phyloP scores from a whole-genome alignment of 2,329 filamentous ascomycete genomes.

The Colletotrichum endophyticum region DNA sequence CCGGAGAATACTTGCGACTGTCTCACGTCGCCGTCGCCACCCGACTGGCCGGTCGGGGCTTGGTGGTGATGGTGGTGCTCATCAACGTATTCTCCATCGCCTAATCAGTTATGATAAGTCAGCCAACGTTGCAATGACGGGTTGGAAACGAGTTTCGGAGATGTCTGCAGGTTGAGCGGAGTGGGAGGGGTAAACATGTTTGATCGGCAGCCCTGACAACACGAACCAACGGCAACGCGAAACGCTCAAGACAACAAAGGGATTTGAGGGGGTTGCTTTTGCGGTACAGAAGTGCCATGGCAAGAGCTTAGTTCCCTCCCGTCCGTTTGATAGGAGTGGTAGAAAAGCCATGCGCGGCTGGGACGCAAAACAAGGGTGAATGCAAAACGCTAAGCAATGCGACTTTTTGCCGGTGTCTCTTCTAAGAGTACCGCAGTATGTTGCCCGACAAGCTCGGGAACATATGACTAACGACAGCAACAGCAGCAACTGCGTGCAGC shows the following conservation, averaged over 20 bases:
- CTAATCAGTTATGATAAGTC: conserved; percentile 41
- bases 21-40: conserved; percentile 68
- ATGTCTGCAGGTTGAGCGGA: conserved; percentile 11
- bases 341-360: conserved; percentile 13
- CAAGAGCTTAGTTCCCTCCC: background rate
- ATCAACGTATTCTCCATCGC: conserved; percentile 66
- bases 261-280: conserved; percentile 1
- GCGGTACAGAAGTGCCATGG: conserved; percentile 11
- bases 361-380: conserved; percentile 21
- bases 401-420: conserved; percentile 24
- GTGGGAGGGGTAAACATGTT: conserved; percentile 18
- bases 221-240: conserved; percentile 11
- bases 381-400: conserved; percentile 23
- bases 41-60: conserved; percentile 57
- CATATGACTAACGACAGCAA: conserved; percentile 26
- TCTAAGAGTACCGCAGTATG: conserved; percentile 16
- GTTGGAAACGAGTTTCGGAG: conserved; percentile 5
- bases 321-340: background rate
- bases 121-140: conserved; percentile 20
- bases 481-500: conserved; percentile 46
- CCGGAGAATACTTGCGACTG: conserved; percentile 75
- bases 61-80: conserved; percentile 72
- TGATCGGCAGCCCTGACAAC: conserved; percentile 17
- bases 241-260: conserved; percentile 14
- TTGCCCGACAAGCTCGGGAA: conserved; percentile 16